These are phyloP conservation scores for Musa acuminata DNA, from an alignment of 176 grass and related monocot genomes.

Conservation along the genomic window DNA sequence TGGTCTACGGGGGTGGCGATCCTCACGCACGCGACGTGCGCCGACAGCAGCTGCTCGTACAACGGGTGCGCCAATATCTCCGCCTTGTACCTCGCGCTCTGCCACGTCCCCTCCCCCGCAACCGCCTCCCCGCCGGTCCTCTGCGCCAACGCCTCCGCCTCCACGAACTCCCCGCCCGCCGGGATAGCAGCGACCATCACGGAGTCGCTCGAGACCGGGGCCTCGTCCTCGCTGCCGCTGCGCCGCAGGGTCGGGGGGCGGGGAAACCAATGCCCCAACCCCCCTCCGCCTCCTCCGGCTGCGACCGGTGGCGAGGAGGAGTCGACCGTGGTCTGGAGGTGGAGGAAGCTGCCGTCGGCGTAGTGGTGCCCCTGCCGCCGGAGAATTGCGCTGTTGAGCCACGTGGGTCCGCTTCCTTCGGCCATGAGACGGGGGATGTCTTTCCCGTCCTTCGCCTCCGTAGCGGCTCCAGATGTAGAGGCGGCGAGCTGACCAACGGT, in stretches of 20 bases:
- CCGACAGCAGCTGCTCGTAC: conserved; percentile 78
- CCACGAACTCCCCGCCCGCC: not conserved
- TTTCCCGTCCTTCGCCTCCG: not conserved
- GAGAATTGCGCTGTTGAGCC: conserved; percentile 42
- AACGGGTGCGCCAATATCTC: conserved; percentile 79
- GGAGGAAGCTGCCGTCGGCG: conserved; percentile 54
- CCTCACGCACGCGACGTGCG: conserved; percentile 80
- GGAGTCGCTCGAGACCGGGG: conserved; percentile 32
- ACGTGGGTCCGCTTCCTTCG: conserved; percentile 27
- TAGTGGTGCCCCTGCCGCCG: conserved; percentile 25
- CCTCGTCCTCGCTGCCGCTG: conserved; percentile 14
- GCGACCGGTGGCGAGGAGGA: conserved; percentile 30
- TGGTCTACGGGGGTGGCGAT: conserved; percentile 92
- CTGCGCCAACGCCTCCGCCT: not conserved
- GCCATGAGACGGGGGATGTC: not conserved
- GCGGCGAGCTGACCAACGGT: conserved; percentile 1
- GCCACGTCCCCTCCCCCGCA: not conserved
- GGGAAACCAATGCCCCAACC: not conserved
- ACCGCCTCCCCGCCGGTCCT: not conserved
- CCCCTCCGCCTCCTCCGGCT: not conserved
- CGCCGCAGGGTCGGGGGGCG: not conserved
- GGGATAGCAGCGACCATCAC: conserved; percentile 12
- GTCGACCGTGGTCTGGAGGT: conserved; percentile 50
- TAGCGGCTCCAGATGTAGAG: not conserved
- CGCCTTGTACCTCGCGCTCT: conserved; percentile 39